Conservation (phyloP, 768 basidiomycete species). For the Trametes meyenii region DNA sequence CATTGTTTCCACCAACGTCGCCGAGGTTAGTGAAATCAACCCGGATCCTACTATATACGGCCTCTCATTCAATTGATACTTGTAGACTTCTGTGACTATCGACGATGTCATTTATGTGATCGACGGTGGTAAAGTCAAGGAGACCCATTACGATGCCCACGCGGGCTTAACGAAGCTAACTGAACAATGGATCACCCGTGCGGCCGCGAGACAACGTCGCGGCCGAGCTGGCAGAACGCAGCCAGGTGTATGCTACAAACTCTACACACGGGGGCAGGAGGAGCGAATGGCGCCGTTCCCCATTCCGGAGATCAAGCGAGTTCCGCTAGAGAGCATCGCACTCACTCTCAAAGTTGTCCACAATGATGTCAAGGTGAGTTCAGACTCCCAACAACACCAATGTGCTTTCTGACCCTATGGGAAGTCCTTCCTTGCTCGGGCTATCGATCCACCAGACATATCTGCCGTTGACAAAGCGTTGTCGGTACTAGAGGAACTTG, state of each 20-base stretch:
- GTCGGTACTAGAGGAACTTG: constrained; percentile 71
- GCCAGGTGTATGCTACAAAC: constrained; percentile 83
- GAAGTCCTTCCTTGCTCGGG: constrained; percentile 66
- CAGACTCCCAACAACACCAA: neutral
- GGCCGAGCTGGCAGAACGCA: constrained; percentile 90
- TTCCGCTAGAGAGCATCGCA: constrained; percentile 81
- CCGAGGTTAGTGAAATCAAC: constrained; percentile 57
- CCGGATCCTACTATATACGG: neutral
- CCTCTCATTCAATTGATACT: neutral
- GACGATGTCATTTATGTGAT: constrained; percentile 87
- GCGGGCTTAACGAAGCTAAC: constrained; percentile 73
- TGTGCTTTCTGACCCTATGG: neutral
- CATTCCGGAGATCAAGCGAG: constrained; percentile 85
- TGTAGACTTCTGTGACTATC: constrained; percentile 86
- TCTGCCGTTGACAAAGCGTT: constrained; percentile 79
- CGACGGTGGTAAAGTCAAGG: constrained; percentile 85
- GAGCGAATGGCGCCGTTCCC: constrained; percentile 70
- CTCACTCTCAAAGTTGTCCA: constrained; percentile 82
- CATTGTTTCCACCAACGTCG: constrained; percentile 89
- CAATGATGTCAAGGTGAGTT: constrained; percentile 73
- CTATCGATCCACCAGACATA: constrained; percentile 82
- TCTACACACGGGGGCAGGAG: constrained; percentile 79
- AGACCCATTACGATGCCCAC: constrained; percentile 72
- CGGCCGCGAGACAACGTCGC: constrained; percentile 80
- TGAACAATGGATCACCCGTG: constrained; percentile 78